These are phyloP conservation scores for Cnidoscolus chayamansa DNA, from an alignment of 441 rosid species.

Conservation along the genomic window DNA sequence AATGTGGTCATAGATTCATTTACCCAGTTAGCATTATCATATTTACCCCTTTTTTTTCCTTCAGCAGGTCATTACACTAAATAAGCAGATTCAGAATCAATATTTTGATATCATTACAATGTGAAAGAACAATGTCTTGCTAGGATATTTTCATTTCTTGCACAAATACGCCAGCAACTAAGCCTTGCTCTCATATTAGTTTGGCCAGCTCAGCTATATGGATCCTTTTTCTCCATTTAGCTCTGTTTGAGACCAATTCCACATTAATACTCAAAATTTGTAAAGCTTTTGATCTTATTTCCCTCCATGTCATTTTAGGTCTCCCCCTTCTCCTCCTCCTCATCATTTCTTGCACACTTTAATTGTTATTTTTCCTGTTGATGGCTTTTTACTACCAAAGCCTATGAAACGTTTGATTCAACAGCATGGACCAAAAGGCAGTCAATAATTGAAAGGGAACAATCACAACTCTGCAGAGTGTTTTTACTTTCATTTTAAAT, in stretches of 20 bases:
- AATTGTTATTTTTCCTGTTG: conserved; percentile 1
- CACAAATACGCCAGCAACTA: too few relatives aligned
- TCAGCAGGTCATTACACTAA: too few relatives aligned
- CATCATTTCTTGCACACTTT: too few relatives aligned
- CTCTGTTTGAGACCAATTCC: too few relatives aligned
- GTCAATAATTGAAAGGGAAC: neutral
- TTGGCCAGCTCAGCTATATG: too few relatives aligned
- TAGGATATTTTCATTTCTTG: neutral
- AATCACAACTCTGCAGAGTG: neutral
- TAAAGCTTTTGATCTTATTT: too few relatives aligned
- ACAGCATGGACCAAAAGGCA: neutral
- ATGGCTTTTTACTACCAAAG: neutral
- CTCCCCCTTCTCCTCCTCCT: too few relatives aligned
- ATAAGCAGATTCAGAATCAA: neutral
- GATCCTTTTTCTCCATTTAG: too few relatives aligned
- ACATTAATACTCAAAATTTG: too few relatives aligned
- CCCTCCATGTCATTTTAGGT: too few relatives aligned
- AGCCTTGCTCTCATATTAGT: too few relatives aligned
- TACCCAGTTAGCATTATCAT: neutral
- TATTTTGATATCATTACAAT: neutral
- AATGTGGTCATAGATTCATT: neutral
- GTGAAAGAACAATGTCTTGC: neutral
- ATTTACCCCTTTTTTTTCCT: neutral
- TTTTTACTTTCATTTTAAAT: neutral
- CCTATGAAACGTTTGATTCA: neutral